Base-by-base conservation (phyloP, 306 rosid genomes). In the Fragaria nilgerrensis region DNA sequence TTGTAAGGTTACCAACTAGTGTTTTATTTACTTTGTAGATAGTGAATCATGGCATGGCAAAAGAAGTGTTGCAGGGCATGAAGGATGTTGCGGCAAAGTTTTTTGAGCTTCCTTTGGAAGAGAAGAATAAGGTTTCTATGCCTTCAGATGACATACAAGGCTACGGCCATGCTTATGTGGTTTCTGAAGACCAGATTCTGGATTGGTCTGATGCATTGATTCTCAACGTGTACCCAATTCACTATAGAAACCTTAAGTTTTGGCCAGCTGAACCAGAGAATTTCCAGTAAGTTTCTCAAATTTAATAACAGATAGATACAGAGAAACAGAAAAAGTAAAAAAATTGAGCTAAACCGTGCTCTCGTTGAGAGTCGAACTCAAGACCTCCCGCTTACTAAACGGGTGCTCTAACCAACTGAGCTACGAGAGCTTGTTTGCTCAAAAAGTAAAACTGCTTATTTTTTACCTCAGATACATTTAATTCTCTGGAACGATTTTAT, bases 261-360 rank as follows among this genome's bases (percentile, higher is more conserved):
- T 86, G 88, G 90, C 87, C 90, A 27, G 25, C 62, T 20, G 41
- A 68, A 15, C 84, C 87, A 11, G 22, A 22, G 17, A 19, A 17
- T 2, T 84, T 79, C 84, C 78, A 63, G 80, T 83, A 43, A 19
- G 23, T 19, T 52, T 52, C 58, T 52, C 19, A 52, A 17, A 6
- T 50, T 69, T 17, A 43, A 19, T 20, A 68, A 20, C 12, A 6
- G 27, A 32, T 0, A 8, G 16, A 12, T 11, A 45, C 13, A 9
- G 17, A 49, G 1, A 49, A 15, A 49, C 5, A 49, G 5, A 14
- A 15, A 49, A 4, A 1, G 5, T 12, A 47, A 2, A 14, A 49
- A 49, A 49, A 5, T 2, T 25, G 1, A 10, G 0, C 2, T 2
- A 23, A 7, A 5, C 4, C 22, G 10, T 59, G 66, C 66, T 61